Evolutionary conservation across 805 yeast genomes (phyloP).

Genomic region (Candida hungchunana): DNA sequence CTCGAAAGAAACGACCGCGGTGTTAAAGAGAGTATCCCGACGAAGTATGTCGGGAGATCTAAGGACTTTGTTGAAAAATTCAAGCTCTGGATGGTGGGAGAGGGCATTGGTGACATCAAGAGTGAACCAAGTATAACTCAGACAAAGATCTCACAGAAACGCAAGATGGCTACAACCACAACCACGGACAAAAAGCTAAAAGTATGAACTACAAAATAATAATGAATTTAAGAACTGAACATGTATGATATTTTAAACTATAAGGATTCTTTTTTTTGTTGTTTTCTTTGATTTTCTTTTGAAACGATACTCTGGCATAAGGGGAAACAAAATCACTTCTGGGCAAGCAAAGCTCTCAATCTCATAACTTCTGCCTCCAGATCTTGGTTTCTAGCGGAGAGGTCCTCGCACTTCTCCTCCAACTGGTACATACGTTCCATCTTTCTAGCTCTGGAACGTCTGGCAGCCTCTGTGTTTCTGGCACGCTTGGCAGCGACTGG

Average conservation of each 20-base stretch:
- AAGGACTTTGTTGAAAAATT: constrained; percentile 6
- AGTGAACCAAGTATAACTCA: neutral
- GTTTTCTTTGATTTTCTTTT: constrained; percentile 4
- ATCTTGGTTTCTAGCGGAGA: constrained; percentile 53
- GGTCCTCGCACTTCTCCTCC: constrained; percentile 68
- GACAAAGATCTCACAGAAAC: neutral
- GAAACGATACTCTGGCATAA: neutral
- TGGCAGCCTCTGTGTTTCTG: constrained; percentile 92
- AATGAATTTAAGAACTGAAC: constrained; percentile 3
- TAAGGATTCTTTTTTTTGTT: constrained; percentile 5
- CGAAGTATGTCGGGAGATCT: constrained; percentile 13
- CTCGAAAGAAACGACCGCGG: constrained; percentile 3
- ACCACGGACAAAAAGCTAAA: neutral
- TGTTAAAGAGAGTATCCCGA: constrained; percentile 10
- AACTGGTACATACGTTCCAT: constrained; percentile 82
- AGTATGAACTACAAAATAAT: constrained; percentile 1
- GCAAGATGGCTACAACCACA: neutral
- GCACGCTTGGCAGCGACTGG: constrained; percentile 84
- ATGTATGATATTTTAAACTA: constrained; percentile 1
- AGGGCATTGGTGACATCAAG: neutral
- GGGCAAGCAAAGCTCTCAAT: constrained; percentile 46
- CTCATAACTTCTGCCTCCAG: constrained; percentile 62
- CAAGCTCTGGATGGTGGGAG: constrained; percentile 4
- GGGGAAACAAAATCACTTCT: constrained; percentile 9
- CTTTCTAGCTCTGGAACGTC: constrained; percentile 91